Evolutionary conservation across 2,329 filamentous ascomycete species (phyloP), one percentile per base, ranked within the genome.

Genomic region (Alternaria brassicae): DNA sequence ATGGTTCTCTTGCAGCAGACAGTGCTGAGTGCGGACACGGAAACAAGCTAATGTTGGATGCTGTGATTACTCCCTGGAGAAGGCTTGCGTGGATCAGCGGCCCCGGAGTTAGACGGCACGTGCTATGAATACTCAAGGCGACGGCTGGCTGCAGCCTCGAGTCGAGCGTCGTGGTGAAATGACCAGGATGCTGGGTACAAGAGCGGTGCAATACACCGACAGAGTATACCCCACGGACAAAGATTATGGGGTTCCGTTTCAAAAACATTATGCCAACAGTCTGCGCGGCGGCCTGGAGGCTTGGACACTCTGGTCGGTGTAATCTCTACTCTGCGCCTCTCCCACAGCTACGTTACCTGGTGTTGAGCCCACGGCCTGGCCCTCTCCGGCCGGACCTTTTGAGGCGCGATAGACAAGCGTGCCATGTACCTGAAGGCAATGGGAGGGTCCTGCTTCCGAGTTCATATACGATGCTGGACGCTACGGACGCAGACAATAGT

Each of bases 401-500:
- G 19, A 34, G 40, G 17, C 51, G 50, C 30, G 27, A 53, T 61
- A 58, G 36, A 56, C 58, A 48, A 45, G 34, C 49, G 19, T 42
- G 41, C 56, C 58, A 56, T 61, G 66, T 70, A 62, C 61, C 63
- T 68, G 66, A 62, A 42, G 66, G 64, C 53, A 59, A 36, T 58
- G 61, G 65, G 54, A 47, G 58, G 57, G 58, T n/a, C 54, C 34
- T 56, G 61, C 58, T 52, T 55, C 54, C 41, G 58, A 51, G 42
- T 57, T 52, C 54, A 62, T 58, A 53, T 59, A 44, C n/a, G n/a
- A n/a, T 55, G 56, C 44, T 44, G 53, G 58, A 52, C 61, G 56
- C 62, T 67, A 62, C 60, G 34, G 64, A 62, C 62, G 67, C 70
- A 72, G 56, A 68, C 61, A 67, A 71, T 62, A 63, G 25, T 53